Conservation (phyloP, 2,329 filamentous ascomycete genomes). For the Periconia sp. region DNA sequence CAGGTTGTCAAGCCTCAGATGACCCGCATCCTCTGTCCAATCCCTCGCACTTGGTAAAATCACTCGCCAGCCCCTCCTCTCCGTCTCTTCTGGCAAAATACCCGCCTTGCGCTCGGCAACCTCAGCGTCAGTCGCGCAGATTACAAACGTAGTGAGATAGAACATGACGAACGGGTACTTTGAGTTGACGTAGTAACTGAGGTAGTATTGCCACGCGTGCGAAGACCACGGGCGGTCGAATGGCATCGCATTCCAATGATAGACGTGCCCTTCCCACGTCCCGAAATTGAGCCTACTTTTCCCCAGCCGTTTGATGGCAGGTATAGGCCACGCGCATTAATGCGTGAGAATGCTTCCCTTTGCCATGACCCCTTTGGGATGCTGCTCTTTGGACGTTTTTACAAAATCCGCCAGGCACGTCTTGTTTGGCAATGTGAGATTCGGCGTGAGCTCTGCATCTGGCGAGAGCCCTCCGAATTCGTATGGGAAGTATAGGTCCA, state of each 20-base stretch:
- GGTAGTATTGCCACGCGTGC: constrained; percentile 34
- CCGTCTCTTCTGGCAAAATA: constrained; percentile 21
- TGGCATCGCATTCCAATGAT: constrained; percentile 36
- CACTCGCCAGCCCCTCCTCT: constrained; percentile 25
- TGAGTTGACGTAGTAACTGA: constrained; percentile 31
- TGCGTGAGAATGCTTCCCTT: constrained; percentile 32
- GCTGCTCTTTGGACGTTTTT: constrained; percentile 13
- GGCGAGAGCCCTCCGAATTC: constrained; percentile 9
- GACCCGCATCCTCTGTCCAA: constrained; percentile 20
- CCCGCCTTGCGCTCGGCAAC: constrained; percentile 20
- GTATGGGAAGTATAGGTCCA: constrained; percentile 32
- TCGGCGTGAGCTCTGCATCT: constrained; percentile 12
- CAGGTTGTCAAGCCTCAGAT: constrained; percentile 21
- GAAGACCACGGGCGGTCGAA: constrained; percentile 31
- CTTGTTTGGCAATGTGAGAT: constrained; percentile 17
- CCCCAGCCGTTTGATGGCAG: constrained; percentile 22
- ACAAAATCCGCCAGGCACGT: constrained; percentile 24
- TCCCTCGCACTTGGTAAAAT: constrained; percentile 14
- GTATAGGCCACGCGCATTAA: constrained; percentile 38
- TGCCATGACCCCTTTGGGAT: constrained; percentile 25
- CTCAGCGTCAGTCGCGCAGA: constrained; percentile 19
- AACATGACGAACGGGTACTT: constrained; percentile 30
- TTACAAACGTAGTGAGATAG: constrained; percentile 31
- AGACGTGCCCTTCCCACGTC: constrained; percentile 32
- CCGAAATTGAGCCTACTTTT: constrained; percentile 24